Evolutionary conservation across 805 yeast species (phyloP).

Genomic region (Saturnispora ahearnii): DNA sequence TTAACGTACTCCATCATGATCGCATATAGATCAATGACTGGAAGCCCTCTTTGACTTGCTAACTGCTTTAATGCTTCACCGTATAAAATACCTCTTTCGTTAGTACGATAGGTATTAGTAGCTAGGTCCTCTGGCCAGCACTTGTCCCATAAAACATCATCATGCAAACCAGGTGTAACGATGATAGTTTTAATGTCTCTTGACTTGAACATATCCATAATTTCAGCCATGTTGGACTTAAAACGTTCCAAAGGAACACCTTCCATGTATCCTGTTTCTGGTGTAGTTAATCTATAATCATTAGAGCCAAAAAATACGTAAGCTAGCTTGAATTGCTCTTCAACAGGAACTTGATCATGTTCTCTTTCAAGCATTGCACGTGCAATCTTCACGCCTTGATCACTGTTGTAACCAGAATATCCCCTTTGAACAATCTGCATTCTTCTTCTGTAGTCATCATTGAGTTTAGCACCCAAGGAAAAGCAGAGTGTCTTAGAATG

Average conservation of each 20-base stretch:
- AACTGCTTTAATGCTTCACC: constrained; percentile 35
- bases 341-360: constrained; percentile 25
- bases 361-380: constrained; percentile 43
- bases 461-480: constrained; percentile 23
- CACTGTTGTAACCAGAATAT: constrained; percentile 54
- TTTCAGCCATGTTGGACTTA: constrained; percentile 34
- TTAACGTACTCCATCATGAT: constrained; percentile 7
- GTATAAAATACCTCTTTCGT: constrained; percentile 37
- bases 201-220: constrained; percentile 33
- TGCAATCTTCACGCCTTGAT: constrained; percentile 6
- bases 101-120: constrained; percentile 36
- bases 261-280: constrained; percentile 30
- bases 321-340: constrained; percentile 29
- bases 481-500: constrained; percentile 12
- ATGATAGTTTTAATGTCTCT: constrained; percentile 43
- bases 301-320: constrained; percentile 74
- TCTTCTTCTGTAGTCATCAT: constrained; percentile 41
- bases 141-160: constrained; percentile 32
- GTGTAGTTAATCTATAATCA: constrained; percentile 36
- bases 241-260: constrained; percentile 44
- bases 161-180: constrained; percentile 57
- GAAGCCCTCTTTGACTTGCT: constrained; percentile 32
- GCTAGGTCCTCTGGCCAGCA: constrained; percentile 27
- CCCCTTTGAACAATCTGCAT: constrained; percentile 68
- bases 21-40: constrained; percentile 37